Base-by-base conservation (phyloP, 2,329 filamentous ascomycete species). In the Hypoxylon sp. region DNA sequence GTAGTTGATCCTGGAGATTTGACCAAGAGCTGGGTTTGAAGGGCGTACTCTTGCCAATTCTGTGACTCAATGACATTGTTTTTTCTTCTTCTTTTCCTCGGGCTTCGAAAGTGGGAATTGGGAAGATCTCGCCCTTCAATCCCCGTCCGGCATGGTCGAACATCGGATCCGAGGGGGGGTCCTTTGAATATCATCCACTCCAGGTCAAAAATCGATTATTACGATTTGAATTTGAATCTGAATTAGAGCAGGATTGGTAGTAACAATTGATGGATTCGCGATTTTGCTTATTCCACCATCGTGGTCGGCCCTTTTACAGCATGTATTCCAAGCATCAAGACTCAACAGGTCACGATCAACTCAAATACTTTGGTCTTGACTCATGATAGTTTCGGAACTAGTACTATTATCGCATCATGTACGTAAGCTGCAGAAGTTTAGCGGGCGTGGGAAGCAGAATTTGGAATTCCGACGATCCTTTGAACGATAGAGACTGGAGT, bases 281-380 rank as follows among this genome's bases (percentile, higher is more conserved):
- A 17, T 25, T 43, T 4, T 21, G 25, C n/a, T 37, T 11, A 30
- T 30, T 36, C 42, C 19, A 21, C 13, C 29, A 25, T 41, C 47
- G 25, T 25, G 17, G 23, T 29, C 36, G n/a, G 23, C 7, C 36
- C 17, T n/a, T 26, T 17, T 34, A 27, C 17, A 13, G 20, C 4
- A 23, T 13, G 15, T 21, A 45, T 37, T 37, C 21, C n/a, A 8
- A n/a, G 3, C 8, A 21, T 23, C 20, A 23, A 47, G 36, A 21
- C 21, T 6, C 30, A 12, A 29, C 23, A 36, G 29, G 30, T 46
- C 36, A 46, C 13, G 13, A 32, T 36, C 31, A 43, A 43, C 16
- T 47, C 49, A 52, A 52, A 52, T 52, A 47, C 19, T 38, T n/a
- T 16, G 19, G 6, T 12, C 30, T 52, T 43, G 49, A 52, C 49